phyloP scores from a whole-genome alignment of 768 basidiomycete genomes.

The Xanthoconium purpureum region DNA sequence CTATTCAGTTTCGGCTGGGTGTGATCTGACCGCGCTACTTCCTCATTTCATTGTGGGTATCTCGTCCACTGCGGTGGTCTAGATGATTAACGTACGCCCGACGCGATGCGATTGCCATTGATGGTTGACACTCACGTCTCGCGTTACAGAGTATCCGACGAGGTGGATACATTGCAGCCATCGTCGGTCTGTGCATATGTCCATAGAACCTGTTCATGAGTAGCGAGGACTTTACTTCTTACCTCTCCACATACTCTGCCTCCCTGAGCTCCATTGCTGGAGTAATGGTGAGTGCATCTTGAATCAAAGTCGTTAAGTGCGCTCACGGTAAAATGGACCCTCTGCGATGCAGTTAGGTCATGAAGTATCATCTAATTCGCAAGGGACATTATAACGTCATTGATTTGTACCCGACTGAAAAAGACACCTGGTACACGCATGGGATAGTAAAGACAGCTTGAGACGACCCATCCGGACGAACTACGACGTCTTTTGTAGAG shows the following conservation, averaged over 20 bases:
- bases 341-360: slow-evolving; percentile 44
- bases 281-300: slow-evolving; percentile 54
- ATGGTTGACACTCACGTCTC: neutral
- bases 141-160: slow-evolving; percentile 67
- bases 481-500: slow-evolving; percentile 33
- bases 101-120: neutral
- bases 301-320: neutral
- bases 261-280: slow-evolving; percentile 80
- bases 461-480: neutral
- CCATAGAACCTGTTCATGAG: slow-evolving; percentile 75
- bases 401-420: slow-evolving; percentile 61
- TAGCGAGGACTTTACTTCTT: slow-evolving; percentile 75
- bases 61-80: neutral
- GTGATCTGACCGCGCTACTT: slow-evolving; percentile 74
- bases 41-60: slow-evolving; percentile 68
- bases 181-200: slow-evolving; percentile 71
- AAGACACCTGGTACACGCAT: slow-evolving; percentile 64
- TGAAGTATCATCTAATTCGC: slow-evolving; percentile 74
- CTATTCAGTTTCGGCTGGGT: slow-evolving; percentile 80
- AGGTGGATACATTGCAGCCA: slow-evolving; percentile 79
- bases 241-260: slow-evolving; percentile 78
- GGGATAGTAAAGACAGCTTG: slow-evolving; percentile 39
- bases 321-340: neutral
- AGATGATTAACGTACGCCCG: neutral
- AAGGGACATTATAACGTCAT: slow-evolving; percentile 66